A percentile compares a stretch with the other conserved stretches of the same genome.
phyloP scores from a whole-genome alignment of 306 rosid species.

The Dicorynia guianensis region DNA sequence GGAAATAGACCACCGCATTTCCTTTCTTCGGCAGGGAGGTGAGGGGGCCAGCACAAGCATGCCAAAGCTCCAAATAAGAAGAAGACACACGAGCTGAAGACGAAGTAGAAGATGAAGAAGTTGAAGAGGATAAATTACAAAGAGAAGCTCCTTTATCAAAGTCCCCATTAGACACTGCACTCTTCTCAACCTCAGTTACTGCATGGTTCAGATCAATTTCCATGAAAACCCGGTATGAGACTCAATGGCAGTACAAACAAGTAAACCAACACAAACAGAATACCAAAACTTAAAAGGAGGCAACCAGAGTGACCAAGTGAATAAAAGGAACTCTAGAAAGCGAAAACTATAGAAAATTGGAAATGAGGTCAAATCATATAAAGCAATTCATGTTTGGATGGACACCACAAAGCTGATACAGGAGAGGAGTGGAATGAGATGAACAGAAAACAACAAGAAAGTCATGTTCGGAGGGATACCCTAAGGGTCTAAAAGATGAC shows the following conservation, averaged over 20 bases:
- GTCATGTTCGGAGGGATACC: conserved; percentile 51
- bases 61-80: conserved; percentile 93
- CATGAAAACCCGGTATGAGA: conserved; percentile 65
- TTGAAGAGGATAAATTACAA: conserved; percentile 68
- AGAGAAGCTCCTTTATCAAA: conserved; percentile 63
- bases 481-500: conserved; percentile 38
- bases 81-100: conserved; percentile 61
- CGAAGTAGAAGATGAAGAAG: conserved; percentile 71
- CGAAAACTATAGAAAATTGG: conserved; percentile 50
- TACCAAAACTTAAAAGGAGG: conserved; percentile 23
- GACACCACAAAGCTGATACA: conserved; percentile 56
- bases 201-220: conserved; percentile 97
- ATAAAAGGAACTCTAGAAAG: conserved; percentile 51
- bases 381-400: conserved; percentile 61
- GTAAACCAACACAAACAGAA: conserved; percentile 21
- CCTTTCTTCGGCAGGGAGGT: conserved; percentile 89
- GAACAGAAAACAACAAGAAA: conserved; percentile 54
- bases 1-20: conserved; percentile 90
- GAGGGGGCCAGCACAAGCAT: conserved; percentile 99
- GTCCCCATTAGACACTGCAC: conserved; percentile 60
- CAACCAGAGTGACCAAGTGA: conserved; percentile 54
- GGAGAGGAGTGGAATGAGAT: conserved; percentile 48
- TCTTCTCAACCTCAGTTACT: conserved; percentile 75
- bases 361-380: conserved; percentile 78
- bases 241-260: conserved; percentile 42